These are phyloP conservation scores for Filosporella fistucella DNA, from an alignment of 495 filamentous ascomycete genomes.

Conservation along the genomic window DNA sequence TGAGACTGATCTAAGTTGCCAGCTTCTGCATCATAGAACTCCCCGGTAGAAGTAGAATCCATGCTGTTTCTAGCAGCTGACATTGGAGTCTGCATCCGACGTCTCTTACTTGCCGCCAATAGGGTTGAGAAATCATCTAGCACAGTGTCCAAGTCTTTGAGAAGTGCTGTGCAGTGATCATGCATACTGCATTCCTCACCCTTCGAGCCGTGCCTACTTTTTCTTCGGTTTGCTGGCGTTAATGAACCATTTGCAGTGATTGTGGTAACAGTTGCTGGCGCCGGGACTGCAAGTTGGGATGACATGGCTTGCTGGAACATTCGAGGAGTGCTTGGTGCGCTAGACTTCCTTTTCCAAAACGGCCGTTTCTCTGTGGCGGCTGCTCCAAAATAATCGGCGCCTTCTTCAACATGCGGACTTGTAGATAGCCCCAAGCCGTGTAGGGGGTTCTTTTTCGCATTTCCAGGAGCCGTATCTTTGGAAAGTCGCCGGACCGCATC, in stretches of 20 bases:
- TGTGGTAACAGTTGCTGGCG: slow-evolving; percentile 35
- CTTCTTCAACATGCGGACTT: slow-evolving; percentile 28
- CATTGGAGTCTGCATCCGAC: slow-evolving; percentile 57
- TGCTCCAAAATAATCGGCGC: slow-evolving; percentile 38
- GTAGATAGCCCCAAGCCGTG: slow-evolving; percentile 13
- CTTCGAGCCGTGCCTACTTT: background rate
- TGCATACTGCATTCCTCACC: slow-evolving; percentile 57
- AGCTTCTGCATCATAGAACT: slow-evolving; percentile 91
- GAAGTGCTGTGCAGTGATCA: slow-evolving; percentile 71
- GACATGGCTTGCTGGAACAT: slow-evolving; percentile 41
- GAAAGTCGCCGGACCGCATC: slow-evolving; percentile 84
- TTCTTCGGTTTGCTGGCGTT: slow-evolving; percentile 12
- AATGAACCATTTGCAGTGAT: slow-evolving; percentile 30
- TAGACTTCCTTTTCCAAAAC: slow-evolving; percentile 93
- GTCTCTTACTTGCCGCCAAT: slow-evolving; percentile 70
- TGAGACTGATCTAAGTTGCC: slow-evolving; percentile 58
- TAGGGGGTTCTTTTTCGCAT: slow-evolving; percentile 4
- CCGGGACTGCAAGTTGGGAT: slow-evolving; percentile 56
- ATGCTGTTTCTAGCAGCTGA: slow-evolving; percentile 65
- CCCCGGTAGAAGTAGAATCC: slow-evolving; percentile 71
- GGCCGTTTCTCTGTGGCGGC: slow-evolving; percentile 44
- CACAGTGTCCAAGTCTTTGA: slow-evolving; percentile 78
- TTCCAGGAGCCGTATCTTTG: slow-evolving; percentile 64
- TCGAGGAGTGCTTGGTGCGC: slow-evolving; percentile 32
- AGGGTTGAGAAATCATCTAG: slow-evolving; percentile 76